Conservation (phyloP, 2,329 filamentous ascomycete genomes). For the Aaosphaeria pasadenensis region DNA sequence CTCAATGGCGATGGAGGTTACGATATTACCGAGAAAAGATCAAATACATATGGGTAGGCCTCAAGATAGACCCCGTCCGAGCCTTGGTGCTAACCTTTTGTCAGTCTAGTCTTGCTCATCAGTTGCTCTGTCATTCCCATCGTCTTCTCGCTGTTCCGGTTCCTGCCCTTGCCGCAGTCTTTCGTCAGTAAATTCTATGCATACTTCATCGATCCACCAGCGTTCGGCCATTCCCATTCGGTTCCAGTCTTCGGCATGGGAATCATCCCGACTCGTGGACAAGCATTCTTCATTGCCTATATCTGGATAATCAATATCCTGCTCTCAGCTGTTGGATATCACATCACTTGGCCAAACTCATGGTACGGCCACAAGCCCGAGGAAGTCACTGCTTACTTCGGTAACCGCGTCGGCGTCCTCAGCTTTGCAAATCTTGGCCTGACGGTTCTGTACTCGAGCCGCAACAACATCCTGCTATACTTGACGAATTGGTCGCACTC, state of each 20-base stretch:
- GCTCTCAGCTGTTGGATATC: slow-evolving; percentile 7
- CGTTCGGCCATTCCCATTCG: slow-evolving; percentile 9
- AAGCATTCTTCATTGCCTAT: slow-evolving; percentile 24
- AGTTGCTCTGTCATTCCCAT: slow-evolving; percentile 11
- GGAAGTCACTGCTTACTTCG: slow-evolving; percentile 35
- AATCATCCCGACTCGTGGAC: slow-evolving; percentile 9
- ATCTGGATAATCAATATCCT: slow-evolving; percentile 13
- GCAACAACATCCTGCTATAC: slow-evolving; percentile 51
- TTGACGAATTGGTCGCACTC: slow-evolving; percentile 50
- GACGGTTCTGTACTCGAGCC: slow-evolving; percentile 43
- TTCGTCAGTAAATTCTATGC: slow-evolving; percentile 9
- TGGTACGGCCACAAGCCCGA: slow-evolving; percentile 19
- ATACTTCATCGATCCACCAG: slow-evolving; percentile 13
- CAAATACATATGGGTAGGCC: slow-evolving; percentile 10
- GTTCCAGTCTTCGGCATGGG: slow-evolving; percentile 5
- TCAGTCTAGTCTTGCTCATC: slow-evolving; percentile 9
- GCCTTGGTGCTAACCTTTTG: not conserved
- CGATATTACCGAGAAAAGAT: slow-evolving; percentile 4
- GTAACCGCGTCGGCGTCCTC: slow-evolving; percentile 43
- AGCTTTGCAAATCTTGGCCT: slow-evolving; percentile 43
- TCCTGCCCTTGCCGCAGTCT: slow-evolving; percentile 9
- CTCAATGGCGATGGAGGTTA: slow-evolving; percentile 3
- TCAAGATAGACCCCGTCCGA: not conserved
- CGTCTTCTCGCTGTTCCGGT: slow-evolving; percentile 12
- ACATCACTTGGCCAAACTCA: slow-evolving; percentile 3